A percentile compares a stretch with the other conserved stretches of the same genome.
These are phyloP conservation scores for Akanthomyces lecanii DNA, from an alignment of 2,329 filamentous ascomycete genomes.

Conservation along the genomic window DNA sequence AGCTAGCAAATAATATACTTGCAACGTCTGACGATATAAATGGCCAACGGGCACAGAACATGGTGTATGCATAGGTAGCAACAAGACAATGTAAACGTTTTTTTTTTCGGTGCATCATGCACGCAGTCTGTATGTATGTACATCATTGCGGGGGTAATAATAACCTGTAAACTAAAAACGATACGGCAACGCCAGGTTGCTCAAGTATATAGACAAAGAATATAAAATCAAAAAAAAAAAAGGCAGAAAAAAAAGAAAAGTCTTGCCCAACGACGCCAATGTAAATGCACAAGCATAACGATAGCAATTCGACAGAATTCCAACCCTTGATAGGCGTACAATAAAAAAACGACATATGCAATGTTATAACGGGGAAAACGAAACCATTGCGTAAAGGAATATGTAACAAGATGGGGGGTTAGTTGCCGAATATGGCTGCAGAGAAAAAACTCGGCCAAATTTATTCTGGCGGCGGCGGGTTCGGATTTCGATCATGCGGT, in stretches of 20 bases:
- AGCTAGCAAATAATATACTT: neutral
- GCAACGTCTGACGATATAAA: too few relatives aligned
- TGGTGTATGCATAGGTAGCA: too few relatives aligned
- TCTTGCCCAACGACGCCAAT: conserved; percentile 5
- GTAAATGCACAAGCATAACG: neutral
- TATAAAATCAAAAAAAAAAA: neutral
- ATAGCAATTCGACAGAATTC: conserved; percentile 3
- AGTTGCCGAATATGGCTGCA: neutral
- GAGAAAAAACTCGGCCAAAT: neutral
- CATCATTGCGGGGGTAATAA: neutral
- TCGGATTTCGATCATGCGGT: neutral
- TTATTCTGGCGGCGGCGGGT: neutral
- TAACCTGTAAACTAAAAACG: neutral
- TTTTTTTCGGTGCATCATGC: neutral
- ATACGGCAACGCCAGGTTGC: conserved; percentile 7
- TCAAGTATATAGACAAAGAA: neutral
- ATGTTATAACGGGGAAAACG: neutral
- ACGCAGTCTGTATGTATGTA: neutral
- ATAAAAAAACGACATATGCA: neutral
- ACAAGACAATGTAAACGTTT: neutral
- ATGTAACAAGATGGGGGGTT: neutral
- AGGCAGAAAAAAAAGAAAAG: neutral
- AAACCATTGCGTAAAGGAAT: neutral
- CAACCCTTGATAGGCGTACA: conserved; percentile 4
- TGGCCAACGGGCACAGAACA: too few relatives aligned